phyloP scores from a whole-genome alignment of 192 early-diverging fungal species.

The Backusella macrospora region DNA sequence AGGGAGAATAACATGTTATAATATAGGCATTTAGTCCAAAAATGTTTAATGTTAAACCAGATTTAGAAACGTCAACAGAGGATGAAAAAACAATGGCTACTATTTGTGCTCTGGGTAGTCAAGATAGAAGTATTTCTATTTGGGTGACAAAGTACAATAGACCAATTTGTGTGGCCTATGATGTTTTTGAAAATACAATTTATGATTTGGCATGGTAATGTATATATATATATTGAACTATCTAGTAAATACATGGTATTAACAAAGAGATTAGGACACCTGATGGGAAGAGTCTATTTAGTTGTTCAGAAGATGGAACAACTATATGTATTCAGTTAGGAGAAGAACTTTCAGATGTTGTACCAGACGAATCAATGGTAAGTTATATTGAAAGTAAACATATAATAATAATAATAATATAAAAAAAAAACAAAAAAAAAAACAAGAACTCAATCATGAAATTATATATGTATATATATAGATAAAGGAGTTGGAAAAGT shows the following conservation, averaged over 20 bases:
- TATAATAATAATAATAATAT: too few species aligned
- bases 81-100: constrained; percentile 47
- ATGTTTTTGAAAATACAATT: constrained; percentile 82
- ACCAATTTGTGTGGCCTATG: constrained; percentile 70
- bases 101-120: constrained; percentile 86
- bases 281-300: constrained; percentile 72
- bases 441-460: background rate
- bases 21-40: constrained; percentile 76
- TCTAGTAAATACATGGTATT: background rate
- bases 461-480: background rate
- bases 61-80: constrained; percentile 28
- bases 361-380: constrained; percentile 70
- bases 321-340: constrained; percentile 76
- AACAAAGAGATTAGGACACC: constrained; percentile 58
- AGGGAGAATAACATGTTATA: background rate
- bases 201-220: constrained; percentile 85
- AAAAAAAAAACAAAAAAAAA: too few species aligned
- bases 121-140: constrained; percentile 84
- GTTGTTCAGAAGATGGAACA: constrained; percentile 92
- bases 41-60: constrained; percentile 57
- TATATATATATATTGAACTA: background rate
- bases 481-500: constrained; percentile 49
- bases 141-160: constrained; percentile 82
- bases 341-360: constrained; percentile 68
- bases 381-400: background rate